Evolutionary conservation across 164 flowering plant genomes (phyloP).

Genomic region (Warburgia ugandensis): DNA sequence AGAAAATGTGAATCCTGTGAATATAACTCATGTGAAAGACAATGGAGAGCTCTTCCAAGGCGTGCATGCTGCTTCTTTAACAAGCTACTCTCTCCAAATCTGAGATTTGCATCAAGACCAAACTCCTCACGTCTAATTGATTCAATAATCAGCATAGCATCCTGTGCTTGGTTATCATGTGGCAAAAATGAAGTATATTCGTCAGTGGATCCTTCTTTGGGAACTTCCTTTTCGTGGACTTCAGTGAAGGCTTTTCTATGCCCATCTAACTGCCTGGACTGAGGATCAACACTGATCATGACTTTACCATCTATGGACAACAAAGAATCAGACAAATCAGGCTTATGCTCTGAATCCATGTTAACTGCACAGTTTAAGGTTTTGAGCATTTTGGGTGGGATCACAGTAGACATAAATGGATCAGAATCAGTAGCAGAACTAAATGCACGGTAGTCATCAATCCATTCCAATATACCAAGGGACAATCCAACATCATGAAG

Average conservation of each 20-base stretch:
- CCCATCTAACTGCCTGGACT: slow-evolving; percentile 1
- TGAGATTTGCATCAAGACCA: slow-evolving; percentile 60
- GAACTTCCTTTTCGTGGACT: slow-evolving; percentile 5
- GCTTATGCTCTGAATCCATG: not conserved
- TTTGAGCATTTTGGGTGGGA: slow-evolving; percentile 6
- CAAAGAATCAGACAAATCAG: slow-evolving; percentile 4
- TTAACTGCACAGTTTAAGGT: slow-evolving; percentile 12
- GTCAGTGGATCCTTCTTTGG: slow-evolving; percentile 14
- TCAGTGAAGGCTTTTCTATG: slow-evolving; percentile 8
- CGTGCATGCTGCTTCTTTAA: slow-evolving; percentile 93
- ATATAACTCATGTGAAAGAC: slow-evolving; percentile 87
- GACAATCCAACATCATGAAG: slow-evolving; percentile 82
- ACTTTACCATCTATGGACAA: slow-evolving; percentile 7
- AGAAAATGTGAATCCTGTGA: slow-evolving; percentile 98
- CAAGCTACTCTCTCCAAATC: slow-evolving; percentile 42
- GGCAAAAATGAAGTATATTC: slow-evolving; percentile 2
- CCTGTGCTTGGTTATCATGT: slow-evolving; percentile 12
- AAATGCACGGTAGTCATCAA: slow-evolving; percentile 50
- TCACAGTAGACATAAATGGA: slow-evolving; percentile 8
- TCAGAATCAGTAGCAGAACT: too few relatives aligned
- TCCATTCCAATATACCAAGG: slow-evolving; percentile 77
- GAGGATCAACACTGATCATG: slow-evolving; percentile 5
- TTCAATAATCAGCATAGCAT: slow-evolving; percentile 52
- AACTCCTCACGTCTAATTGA: slow-evolving; percentile 87
- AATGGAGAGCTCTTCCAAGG: slow-evolving; percentile 84